These are phyloP conservation scores for Collybia mongolica DNA, from an alignment of 768 basidiomycete genomes.

Conservation along the genomic window DNA sequence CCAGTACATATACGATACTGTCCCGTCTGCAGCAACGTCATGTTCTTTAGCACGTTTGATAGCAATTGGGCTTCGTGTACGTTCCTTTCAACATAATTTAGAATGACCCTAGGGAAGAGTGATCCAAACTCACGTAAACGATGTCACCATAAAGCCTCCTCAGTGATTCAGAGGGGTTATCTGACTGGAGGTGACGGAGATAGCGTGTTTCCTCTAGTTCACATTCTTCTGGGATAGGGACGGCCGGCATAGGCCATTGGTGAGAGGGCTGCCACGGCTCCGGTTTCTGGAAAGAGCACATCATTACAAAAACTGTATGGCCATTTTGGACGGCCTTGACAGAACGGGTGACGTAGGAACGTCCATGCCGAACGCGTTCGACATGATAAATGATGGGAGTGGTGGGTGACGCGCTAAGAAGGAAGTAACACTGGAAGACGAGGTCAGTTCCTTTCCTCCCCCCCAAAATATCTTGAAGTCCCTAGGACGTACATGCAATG, in stretches of 20 bases:
- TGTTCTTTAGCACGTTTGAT: slow-evolving; percentile 53
- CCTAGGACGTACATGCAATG: slow-evolving; percentile 58
- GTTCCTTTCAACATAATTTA: slow-evolving; percentile 45
- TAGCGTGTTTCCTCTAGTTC: slow-evolving; percentile 51
- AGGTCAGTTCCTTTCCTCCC: background rate
- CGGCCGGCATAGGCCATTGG: slow-evolving; percentile 66
- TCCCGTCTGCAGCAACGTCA: slow-evolving; percentile 42
- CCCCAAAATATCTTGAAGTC: background rate
- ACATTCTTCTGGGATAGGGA: slow-evolving; percentile 63
- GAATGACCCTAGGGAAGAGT: background rate
- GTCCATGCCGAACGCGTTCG: slow-evolving; percentile 71
- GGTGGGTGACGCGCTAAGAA: slow-evolving; percentile 70
- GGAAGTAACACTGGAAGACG: slow-evolving; percentile 69
- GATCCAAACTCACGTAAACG: slow-evolving; percentile 22
- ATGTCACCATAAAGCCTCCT: slow-evolving; percentile 32
- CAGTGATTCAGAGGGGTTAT: slow-evolving; percentile 28
- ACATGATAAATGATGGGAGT: slow-evolving; percentile 79
- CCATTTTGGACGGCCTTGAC: slow-evolving; percentile 61
- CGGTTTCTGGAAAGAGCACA: slow-evolving; percentile 82
- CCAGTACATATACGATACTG: slow-evolving; percentile 67
- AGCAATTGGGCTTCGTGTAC: slow-evolving; percentile 65
- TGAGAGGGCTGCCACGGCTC: slow-evolving; percentile 73
- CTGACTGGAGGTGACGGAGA: slow-evolving; percentile 27
- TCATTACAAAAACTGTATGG: slow-evolving; percentile 50
- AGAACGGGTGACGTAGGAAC: slow-evolving; percentile 67